Evolutionary conservation across 192 early-diverging fungal genomes (phyloP).

Genomic region (Rhizoclosmatium sp.): DNA sequence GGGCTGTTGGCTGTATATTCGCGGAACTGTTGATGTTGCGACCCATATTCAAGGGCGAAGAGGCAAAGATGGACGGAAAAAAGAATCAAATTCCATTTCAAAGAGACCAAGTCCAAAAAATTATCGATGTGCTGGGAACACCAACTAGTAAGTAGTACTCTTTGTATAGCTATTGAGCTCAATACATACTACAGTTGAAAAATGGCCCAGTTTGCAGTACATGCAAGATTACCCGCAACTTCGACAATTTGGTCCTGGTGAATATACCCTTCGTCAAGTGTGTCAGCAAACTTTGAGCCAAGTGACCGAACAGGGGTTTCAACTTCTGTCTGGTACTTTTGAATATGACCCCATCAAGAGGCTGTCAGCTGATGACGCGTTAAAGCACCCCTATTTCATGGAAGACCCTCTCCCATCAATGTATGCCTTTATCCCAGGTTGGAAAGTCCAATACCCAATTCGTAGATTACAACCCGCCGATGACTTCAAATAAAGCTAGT

Average conservation of each 20-base stretch:
- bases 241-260: neutral
- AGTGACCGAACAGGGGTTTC: constrained; percentile 72
- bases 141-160: constrained; percentile 68
- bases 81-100: constrained; percentile 61
- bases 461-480: constrained; percentile 16
- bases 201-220: constrained; percentile 47
- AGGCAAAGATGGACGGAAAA: constrained; percentile 72
- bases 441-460: constrained; percentile 16
- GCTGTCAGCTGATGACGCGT: constrained; percentile 86
- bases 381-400: constrained; percentile 87
- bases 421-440: constrained; percentile 36
- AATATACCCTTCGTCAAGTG: constrained; percentile 37
- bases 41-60: constrained; percentile 94
- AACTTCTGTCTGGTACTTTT: constrained; percentile 78
- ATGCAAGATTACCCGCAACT: constrained; percentile 55
- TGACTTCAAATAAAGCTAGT: constrained; percentile 19
- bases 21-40: constrained; percentile 91
- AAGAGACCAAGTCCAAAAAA: constrained; percentile 83
- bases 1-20: constrained; percentile 97
- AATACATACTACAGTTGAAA: constrained; percentile 42
- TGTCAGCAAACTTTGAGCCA: constrained; percentile 9
- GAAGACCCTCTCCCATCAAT: constrained; percentile 51
- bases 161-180: neutral
- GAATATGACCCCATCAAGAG: constrained; percentile 86
- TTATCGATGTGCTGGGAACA: constrained; percentile 88